phyloP scores from a whole-genome alignment of 1,284 basidiomycete species.

The Sporisorium scitamineum region DNA sequence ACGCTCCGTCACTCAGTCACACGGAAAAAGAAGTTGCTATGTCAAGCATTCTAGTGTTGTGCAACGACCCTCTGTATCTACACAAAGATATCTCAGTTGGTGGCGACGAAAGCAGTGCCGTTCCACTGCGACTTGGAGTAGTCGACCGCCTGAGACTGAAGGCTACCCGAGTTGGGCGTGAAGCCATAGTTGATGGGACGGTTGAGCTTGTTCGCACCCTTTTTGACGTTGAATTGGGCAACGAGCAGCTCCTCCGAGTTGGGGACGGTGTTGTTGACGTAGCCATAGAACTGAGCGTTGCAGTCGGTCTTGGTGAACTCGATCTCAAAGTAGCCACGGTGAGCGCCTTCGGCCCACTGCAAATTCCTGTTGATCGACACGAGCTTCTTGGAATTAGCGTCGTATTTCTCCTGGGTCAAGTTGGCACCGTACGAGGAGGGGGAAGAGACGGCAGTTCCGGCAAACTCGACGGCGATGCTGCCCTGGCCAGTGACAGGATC shows the following conservation, averaged over 20 bases:
- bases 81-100: constrained; percentile 11
- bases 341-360: constrained; percentile 78
- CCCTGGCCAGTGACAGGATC: constrained; percentile 74
- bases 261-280: constrained; percentile 74
- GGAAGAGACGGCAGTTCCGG: constrained; percentile 77
- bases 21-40: no score
- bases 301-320: constrained; percentile 57
- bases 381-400: constrained; percentile 65
- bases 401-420: constrained; percentile 72
- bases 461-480: constrained; percentile 76
- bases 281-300: constrained; percentile 76
- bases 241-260: constrained; percentile 72
- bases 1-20: no score
- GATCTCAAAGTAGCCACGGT: constrained; percentile 74
- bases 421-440: constrained; percentile 73
- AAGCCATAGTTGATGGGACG: constrained; percentile 74
- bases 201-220: constrained; percentile 73
- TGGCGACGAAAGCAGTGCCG: constrained; percentile 46
- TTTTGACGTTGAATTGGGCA: constrained; percentile 67
- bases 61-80: no score
- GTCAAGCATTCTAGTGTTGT: no score
- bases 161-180: constrained; percentile 38
- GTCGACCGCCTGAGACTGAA: constrained; percentile 49
- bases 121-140: constrained; percentile 52
- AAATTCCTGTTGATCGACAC: constrained; percentile 74